These are phyloP conservation scores for Tephrocybe rancida DNA, from an alignment of 768 basidiomycete genomes.

Conservation along the genomic window DNA sequence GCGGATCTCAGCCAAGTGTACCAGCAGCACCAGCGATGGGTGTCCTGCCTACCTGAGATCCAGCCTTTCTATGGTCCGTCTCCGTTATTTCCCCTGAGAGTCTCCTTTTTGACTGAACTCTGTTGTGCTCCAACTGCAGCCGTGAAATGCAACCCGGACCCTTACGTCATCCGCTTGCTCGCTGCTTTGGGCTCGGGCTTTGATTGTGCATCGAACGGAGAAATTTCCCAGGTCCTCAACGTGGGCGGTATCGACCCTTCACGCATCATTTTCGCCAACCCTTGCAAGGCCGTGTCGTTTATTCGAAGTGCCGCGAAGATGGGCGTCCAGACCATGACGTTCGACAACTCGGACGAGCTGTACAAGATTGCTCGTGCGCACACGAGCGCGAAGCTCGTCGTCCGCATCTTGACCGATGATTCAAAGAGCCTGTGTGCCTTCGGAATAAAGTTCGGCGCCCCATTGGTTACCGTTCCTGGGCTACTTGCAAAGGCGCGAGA, in stretches of 20 bases:
- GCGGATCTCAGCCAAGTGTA: constrained; percentile 91
- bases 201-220: constrained; percentile 95
- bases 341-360: constrained; percentile 96
- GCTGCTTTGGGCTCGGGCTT: constrained; percentile 91
- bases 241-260: constrained; percentile 76
- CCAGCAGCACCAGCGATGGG: constrained; percentile 84
- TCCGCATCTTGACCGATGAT: constrained; percentile 98
- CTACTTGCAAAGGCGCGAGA: constrained; percentile 81
- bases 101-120: constrained; percentile 3
- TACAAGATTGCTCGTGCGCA: constrained; percentile 87
- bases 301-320: constrained; percentile 79
- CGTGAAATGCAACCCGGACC: constrained; percentile 98
- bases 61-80: constrained; percentile 90
- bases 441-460: constrained; percentile 96
- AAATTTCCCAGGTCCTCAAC: constrained; percentile 80
- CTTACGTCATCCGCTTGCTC: constrained; percentile 88
- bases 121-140: constrained; percentile 47
- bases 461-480: constrained; percentile 75
- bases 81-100: constrained; percentile 5
- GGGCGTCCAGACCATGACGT: constrained; percentile 94
- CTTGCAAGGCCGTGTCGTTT: constrained; percentile 96
- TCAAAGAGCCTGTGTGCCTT: constrained; percentile 92
- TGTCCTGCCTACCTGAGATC: constrained; percentile 73
- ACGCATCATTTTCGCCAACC: constrained; percentile 96
- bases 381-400: constrained; percentile 81